Evolutionary conservation across 768 basidiomycete genomes (phyloP).

Genomic region (Pleurotus sapidus): DNA sequence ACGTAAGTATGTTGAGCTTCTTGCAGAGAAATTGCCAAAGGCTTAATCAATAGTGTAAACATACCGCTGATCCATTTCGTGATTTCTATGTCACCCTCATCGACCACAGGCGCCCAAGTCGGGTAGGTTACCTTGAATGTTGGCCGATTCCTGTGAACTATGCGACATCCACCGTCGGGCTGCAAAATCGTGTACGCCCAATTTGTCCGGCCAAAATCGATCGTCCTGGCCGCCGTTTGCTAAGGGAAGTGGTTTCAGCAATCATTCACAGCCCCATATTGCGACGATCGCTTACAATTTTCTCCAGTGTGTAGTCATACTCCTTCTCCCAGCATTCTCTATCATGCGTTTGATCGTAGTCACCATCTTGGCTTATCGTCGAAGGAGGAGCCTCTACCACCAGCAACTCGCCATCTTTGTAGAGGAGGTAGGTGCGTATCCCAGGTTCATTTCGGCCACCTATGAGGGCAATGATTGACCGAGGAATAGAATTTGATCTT

Average conservation of each 20-base stretch:
- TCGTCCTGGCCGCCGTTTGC: conserved; percentile 24
- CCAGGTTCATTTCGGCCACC: conserved; percentile 8
- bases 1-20: not conserved
- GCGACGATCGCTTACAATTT: not conserved
- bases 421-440: conserved; percentile 9
- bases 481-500: conserved; percentile 5
- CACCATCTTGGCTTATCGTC: not conserved
- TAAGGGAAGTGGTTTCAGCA: conserved; percentile 5
- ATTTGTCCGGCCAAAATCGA: conserved; percentile 31
- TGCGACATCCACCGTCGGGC: conserved; percentile 23
- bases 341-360: conserved; percentile 1
- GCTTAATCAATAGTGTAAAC: not conserved
- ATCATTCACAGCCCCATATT: not conserved
- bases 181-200: conserved; percentile 31
- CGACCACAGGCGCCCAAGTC: conserved; percentile 32
- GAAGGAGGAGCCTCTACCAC: conserved; percentile 8
- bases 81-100: conserved; percentile 32
- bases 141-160: conserved; percentile 24
- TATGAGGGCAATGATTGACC: conserved; percentile 8
- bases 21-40: not conserved
- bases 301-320: conserved; percentile 6
- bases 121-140: conserved; percentile 25
- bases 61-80: conserved; percentile 24
- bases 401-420: conserved; percentile 9
- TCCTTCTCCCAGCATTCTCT: conserved; percentile 3